Evolutionary conservation across 352 stramenopile genomes (phyloP).

Genomic region (Globisporangium ultimum): DNA sequence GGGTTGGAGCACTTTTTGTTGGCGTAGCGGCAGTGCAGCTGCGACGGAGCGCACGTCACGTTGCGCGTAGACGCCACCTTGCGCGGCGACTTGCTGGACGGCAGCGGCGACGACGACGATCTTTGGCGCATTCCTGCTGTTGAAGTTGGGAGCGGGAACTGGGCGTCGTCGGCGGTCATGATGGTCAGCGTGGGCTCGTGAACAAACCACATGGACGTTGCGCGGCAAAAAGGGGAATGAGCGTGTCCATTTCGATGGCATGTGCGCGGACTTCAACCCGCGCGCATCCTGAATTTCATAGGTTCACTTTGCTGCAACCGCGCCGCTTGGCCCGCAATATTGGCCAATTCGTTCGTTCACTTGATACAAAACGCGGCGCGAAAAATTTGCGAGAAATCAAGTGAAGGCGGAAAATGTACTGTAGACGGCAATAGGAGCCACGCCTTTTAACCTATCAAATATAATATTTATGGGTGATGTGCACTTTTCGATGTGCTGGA

Average conservation of each 20-base stretch:
- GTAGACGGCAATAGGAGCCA: not conserved
- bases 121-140: not conserved
- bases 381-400: conserved; percentile 18
- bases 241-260: too few relatives aligned
- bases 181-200: too few relatives aligned
- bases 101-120: not conserved
- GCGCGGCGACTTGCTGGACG: not conserved
- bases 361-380: conserved; percentile 3
- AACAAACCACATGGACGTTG: too few relatives aligned
- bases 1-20: conserved; percentile 40
- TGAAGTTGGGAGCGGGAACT: conserved; percentile 2
- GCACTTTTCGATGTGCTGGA: too few relatives aligned
- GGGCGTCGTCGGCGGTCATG: not conserved
- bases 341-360: not conserved
- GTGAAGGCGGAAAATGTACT: conserved; percentile 4
- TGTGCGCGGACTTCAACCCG: not conserved
- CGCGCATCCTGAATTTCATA: conserved; percentile 13
- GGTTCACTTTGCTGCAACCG: conserved; percentile 17
- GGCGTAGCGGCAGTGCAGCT: conserved; percentile 32
- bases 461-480: too few relatives aligned
- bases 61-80: conserved; percentile 1
- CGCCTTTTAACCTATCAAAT: too few relatives aligned
- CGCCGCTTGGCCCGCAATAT: not conserved
- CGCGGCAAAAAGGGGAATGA: too few relatives aligned
- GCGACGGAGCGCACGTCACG: conserved; percentile 10